Percentiles rank a stretch among this genome's conserved stretches.
Evolutionary conservation across 2,329 filamentous ascomycete genomes (phyloP).

Genomic region (Alternaria novae-zelandiae): DNA sequence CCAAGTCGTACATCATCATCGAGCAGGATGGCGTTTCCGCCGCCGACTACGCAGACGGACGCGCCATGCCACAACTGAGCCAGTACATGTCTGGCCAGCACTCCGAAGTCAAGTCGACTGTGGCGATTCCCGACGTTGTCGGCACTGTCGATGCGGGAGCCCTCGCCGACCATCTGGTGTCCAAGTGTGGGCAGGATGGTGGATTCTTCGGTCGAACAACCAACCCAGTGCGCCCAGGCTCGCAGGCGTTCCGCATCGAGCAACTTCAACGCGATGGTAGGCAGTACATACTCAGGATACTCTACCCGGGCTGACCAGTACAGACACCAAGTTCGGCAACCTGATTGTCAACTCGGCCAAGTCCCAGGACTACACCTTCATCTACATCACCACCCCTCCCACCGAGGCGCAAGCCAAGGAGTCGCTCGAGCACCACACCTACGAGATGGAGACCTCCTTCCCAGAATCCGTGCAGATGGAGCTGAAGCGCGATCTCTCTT

Average conservation of each 20-base stretch:
- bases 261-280: conserved; percentile 30
- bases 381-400: conserved; percentile 73
- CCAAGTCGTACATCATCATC: conserved; percentile 77
- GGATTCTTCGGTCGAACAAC: conserved; percentile 29
- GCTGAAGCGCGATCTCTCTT: conserved; percentile 69
- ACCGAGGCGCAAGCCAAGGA: conserved; percentile 35
- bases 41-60: conserved; percentile 66
- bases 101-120: conserved; percentile 61
- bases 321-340: conserved; percentile 33
- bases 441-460: conserved; percentile 70
- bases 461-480: conserved; percentile 71
- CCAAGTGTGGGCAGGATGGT: conserved; percentile 54
- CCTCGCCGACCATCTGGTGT: conserved; percentile 52
- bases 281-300: background rate
- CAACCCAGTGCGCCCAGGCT: conserved; percentile 22
- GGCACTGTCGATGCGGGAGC: conserved; percentile 55
- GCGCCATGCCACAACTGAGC: conserved; percentile 61
- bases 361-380: conserved; percentile 69
- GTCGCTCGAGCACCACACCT: conserved; percentile 47
- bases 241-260: conserved; percentile 18
- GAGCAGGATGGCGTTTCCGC: conserved; percentile 77
- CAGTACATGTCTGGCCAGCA: conserved; percentile 57
- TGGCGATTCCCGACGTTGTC: conserved; percentile 60
- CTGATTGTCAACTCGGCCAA: conserved; percentile 50
- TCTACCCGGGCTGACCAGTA: conserved; percentile 5